Percentiles rank a stretch among this genome's conserved stretches.
Conservation (phyloP, 2,329 filamentous ascomycete genomes). For the Penicillium verrucosum region DNA sequence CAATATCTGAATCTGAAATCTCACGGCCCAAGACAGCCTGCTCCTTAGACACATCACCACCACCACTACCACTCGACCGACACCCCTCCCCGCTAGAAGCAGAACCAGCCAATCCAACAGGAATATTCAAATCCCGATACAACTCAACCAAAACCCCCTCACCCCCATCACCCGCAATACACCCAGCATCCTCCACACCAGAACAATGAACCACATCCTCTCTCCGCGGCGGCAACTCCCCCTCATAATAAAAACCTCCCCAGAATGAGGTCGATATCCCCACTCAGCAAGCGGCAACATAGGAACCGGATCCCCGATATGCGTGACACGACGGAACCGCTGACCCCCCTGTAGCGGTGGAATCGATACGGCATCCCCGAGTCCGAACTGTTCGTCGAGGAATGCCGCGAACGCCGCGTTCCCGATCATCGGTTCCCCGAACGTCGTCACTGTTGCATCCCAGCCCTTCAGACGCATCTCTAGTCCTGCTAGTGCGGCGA, state of each 20-base stretch:
- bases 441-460: constrained; percentile 78
- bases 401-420: constrained; percentile 54
- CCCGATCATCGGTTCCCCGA: constrained; percentile 74
- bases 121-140: constrained; percentile 10
- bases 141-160: constrained; percentile 3
- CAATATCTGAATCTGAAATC: neutral
- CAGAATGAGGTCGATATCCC: constrained; percentile 80
- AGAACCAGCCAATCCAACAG: neutral
- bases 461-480: constrained; percentile 77
- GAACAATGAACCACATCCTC: constrained; percentile 68
- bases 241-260: constrained; percentile 83
- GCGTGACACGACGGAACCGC: constrained; percentile 75
- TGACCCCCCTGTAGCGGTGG: neutral
- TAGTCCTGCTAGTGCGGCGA: constrained; percentile 80
- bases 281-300: constrained; percentile 81
- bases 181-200: constrained; percentile 68
- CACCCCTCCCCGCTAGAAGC: constrained; percentile 1
- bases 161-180: constrained; percentile 60
- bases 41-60: neutral
- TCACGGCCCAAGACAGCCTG: constrained; percentile 26
- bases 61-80: neutral
- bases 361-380: constrained; percentile 18
- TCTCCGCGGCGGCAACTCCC: constrained; percentile 62
- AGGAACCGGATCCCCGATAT: constrained; percentile 82
- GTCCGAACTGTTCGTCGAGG: constrained; percentile 53